These are phyloP conservation scores for Rachicladosporium sp. DNA, from an alignment of 2,329 filamentous ascomycete species.

Conservation along the genomic window DNA sequence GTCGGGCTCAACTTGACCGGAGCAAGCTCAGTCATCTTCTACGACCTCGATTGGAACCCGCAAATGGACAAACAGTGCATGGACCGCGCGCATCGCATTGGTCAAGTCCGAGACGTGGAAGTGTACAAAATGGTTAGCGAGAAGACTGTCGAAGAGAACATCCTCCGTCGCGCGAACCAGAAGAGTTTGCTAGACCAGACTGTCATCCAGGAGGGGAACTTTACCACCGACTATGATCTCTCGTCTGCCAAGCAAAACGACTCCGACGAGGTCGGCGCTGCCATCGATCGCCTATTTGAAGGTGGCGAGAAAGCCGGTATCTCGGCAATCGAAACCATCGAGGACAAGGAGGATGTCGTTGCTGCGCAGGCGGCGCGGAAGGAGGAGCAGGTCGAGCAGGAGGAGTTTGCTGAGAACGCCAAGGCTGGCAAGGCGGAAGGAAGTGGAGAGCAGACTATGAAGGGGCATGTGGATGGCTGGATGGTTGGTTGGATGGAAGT, in stretches of 20 bases:
- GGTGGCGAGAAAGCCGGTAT: conserved; percentile 51
- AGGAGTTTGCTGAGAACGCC: conserved; percentile 51
- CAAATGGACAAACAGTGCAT: conserved; percentile 99
- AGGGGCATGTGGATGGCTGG: conserved; percentile 57
- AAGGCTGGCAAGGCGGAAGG: conserved; percentile 27
- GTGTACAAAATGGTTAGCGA: conserved; percentile 62
- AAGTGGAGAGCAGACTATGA: conserved; percentile 42
- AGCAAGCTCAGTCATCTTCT: conserved; percentile 96
- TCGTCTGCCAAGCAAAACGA: conserved; percentile 36
- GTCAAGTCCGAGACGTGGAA: conserved; percentile 92
- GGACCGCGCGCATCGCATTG: conserved; percentile 91
- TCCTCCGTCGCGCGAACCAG: conserved; percentile 88
- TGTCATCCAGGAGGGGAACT: conserved; percentile 94
- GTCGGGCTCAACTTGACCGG: conserved; percentile 94
- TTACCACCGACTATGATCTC: conserved; percentile 72
- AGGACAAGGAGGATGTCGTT: conserved; percentile 82
- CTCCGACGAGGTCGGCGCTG: conserved; percentile 59
- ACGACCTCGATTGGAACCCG: conserved; percentile 98
- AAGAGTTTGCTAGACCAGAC: conserved; percentile 97
- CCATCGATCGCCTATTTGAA: conserved; percentile 73
- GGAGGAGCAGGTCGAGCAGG: conserved; percentile 73
- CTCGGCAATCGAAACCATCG: conserved; percentile 72
- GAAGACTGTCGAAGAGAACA: conserved; percentile 90
- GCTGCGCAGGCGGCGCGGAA: conserved; percentile 80
- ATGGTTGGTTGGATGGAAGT: conserved; percentile 25